These are phyloP conservation scores for Gossypium anomalum DNA, from an alignment of 345 rosid genomes.

Conservation along the genomic window DNA sequence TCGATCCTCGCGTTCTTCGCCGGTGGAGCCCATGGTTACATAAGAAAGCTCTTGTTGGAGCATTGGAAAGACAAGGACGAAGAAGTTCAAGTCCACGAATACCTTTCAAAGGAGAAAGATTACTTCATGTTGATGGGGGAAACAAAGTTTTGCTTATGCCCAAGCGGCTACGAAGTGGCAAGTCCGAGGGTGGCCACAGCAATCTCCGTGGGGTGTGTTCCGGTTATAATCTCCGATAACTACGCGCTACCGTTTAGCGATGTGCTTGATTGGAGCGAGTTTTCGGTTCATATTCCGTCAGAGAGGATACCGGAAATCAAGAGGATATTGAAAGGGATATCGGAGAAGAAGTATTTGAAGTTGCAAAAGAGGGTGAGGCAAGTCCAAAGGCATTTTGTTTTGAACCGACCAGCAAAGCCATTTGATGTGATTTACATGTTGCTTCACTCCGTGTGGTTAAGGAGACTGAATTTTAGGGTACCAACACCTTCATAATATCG, in stretches of 20 bases:
- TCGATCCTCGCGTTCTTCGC: slow-evolving; percentile 46
- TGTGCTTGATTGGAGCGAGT: slow-evolving; percentile 46
- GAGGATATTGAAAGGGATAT: slow-evolving; percentile 38
- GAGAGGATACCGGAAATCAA: slow-evolving; percentile 36
- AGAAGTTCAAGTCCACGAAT: slow-evolving; percentile 34
- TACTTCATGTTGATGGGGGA: slow-evolving; percentile 26
- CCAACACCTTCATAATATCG: slow-evolving; percentile 7
- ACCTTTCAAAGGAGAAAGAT: background rate
- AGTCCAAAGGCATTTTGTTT: slow-evolving; percentile 40
- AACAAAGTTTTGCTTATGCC: slow-evolving; percentile 62
- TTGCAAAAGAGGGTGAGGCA: slow-evolving; percentile 34
- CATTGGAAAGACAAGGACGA: slow-evolving; percentile 44
- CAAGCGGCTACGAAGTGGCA: slow-evolving; percentile 61
- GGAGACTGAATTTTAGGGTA: slow-evolving; percentile 48
- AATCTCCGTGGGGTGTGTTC: slow-evolving; percentile 42
- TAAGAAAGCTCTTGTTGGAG: slow-evolving; percentile 29
- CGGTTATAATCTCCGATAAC: slow-evolving; percentile 37
- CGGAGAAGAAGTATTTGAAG: slow-evolving; percentile 28
- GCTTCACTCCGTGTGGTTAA: slow-evolving; percentile 60
- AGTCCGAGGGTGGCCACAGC: slow-evolving; percentile 47
- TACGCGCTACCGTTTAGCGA: slow-evolving; percentile 47
- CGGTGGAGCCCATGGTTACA: slow-evolving; percentile 41
- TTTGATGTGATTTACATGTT: slow-evolving; percentile 59
- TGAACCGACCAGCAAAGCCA: slow-evolving; percentile 55
- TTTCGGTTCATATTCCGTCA: slow-evolving; percentile 38